Conservation (phyloP, 2,329 filamentous ascomycete genomes). For the Rasamsonia emersonii region DNA sequence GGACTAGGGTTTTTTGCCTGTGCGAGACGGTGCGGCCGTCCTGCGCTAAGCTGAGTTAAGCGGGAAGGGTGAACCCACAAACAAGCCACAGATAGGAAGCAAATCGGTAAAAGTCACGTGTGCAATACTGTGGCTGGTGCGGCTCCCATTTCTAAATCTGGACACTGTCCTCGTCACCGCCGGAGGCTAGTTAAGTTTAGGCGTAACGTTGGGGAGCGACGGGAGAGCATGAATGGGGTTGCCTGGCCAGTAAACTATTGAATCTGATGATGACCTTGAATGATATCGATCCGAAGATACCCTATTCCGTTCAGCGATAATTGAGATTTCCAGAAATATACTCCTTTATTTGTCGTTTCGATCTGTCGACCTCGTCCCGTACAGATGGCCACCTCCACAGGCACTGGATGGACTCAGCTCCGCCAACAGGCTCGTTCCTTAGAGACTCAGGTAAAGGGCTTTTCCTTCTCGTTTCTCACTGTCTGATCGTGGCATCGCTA, state of each 20-base stretch:
- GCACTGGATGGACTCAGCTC: slow-evolving; percentile 79
- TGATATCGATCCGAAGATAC: too few species aligned
- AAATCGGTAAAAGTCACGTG: not conserved
- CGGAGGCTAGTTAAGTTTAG: too few species aligned
- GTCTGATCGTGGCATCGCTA: slow-evolving; percentile 4
- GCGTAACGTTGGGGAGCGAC: too few species aligned
- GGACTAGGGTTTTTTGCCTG: slow-evolving; percentile 36
- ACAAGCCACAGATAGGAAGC: too few species aligned
- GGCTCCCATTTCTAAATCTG: not conserved
- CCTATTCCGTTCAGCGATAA: too few species aligned
- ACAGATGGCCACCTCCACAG: slow-evolving; percentile 48
- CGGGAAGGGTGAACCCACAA: slow-evolving; percentile 8
- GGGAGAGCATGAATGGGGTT: too few species aligned
- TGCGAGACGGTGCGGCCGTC: slow-evolving; percentile 11
- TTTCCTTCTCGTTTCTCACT: not conserved
- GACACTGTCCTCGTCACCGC: too few species aligned
- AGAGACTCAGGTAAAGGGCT: slow-evolving; percentile 69
- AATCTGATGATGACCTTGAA: too few species aligned
- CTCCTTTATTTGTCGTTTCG: not conserved
- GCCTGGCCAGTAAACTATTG: too few species aligned
- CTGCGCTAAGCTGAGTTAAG: slow-evolving; percentile 18
- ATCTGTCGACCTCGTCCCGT: slow-evolving; percentile 1
- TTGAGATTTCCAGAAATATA: not conserved
- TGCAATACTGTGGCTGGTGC: slow-evolving; percentile 4
- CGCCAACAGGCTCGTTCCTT: slow-evolving; percentile 83